Evolutionary conservation across 495 filamentous ascomycete genomes (phyloP), one percentile per base, ranked within the genome.

Genomic region (Hamigera avellanea): DNA sequence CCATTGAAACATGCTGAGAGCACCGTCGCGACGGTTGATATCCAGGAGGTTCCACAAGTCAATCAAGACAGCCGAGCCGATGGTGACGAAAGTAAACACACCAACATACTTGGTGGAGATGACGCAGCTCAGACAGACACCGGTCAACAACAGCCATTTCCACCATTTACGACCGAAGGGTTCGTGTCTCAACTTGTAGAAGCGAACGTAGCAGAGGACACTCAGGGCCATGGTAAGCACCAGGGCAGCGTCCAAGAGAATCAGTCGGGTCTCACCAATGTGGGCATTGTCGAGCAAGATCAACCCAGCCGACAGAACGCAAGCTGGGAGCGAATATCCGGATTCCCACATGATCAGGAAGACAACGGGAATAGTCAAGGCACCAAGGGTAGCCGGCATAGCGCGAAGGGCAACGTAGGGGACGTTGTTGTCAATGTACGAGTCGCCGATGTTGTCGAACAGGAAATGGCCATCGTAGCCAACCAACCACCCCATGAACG

Each of bases 301-400:
- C 18, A 99, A 67, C 18, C 81, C 78, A 7, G 93, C 76, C 16
- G 91, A 82, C 41, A 93, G 66, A 27, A 95, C 69, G 54, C 83
- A 93, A 36, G 91, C 93, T 3, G 91, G 91, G 14, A 99, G 66
- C 28, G 86, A 93, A 50, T 96, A 99, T 36, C 88, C 93, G 9
- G 88, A 95, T 62, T 99, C 91, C 91, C 91, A 96, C 91, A 99
- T 99, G 47, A 93, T 96, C 59, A 93, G 54, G 59, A 91, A 99
- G 12, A 86, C 79, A 14, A 88, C 83, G n/a, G 89, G 80, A 31
- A 99, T 86, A 1, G 93, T 96, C 43, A 96, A 62, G 35, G 93
- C 78, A 42, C 91, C 91, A 43, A 96, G 74, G 25, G 88, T 69
- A 30, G 91, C 91, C 9, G 91, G 93, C 76, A 99, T 76, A 21